Conservation (phyloP, 2,329 filamentous ascomycete species). For the Didymella lethalis region DNA sequence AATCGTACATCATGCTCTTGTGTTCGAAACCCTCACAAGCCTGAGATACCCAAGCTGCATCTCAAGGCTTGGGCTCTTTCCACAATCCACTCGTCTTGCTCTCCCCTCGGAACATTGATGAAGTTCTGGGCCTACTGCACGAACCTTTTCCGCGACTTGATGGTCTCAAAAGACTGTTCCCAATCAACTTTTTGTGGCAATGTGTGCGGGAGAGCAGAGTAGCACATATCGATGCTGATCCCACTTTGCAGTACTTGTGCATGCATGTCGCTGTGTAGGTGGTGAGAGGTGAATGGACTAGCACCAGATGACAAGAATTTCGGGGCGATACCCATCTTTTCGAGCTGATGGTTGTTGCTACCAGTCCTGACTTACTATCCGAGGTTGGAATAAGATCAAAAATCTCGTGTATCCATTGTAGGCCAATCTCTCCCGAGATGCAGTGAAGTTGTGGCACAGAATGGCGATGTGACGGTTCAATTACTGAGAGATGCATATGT, state of each 20-base stretch:
- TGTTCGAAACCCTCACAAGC: constrained; percentile 11
- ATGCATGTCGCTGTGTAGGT: constrained; percentile 25
- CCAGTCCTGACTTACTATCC: constrained; percentile 12
- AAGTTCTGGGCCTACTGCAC: constrained; percentile 14
- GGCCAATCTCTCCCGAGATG: constrained; percentile 14
- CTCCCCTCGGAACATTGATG: constrained; percentile 1
- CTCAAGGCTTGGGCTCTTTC: constrained; percentile 12
- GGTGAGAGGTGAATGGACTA: constrained; percentile 22
- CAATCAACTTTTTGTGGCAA: constrained; percentile 23
- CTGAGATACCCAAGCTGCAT: constrained; percentile 26
- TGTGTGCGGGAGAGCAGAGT: constrained; percentile 25
- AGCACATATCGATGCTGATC: constrained; percentile 24
- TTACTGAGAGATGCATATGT: constrained; percentile 23
- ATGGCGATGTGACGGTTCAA: constrained; percentile 28
- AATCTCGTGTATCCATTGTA: constrained; percentile 18
- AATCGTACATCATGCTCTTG: constrained; percentile 8
- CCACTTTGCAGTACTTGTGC: constrained; percentile 23
- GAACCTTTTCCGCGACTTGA: constrained; percentile 12
- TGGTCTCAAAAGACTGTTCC: constrained; percentile 18
- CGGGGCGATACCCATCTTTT: constrained; percentile 27
- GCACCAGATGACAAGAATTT: constrained; percentile 19
- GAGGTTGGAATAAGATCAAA: constrained; percentile 16
- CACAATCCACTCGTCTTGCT: constrained; percentile 13
- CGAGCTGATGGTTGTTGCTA: constrained; percentile 19
- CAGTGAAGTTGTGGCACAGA: constrained; percentile 14